These are phyloP conservation scores for Trebouxia sp. DNA, from an alignment of 139 green algal genomes.

Conservation along the genomic window DNA sequence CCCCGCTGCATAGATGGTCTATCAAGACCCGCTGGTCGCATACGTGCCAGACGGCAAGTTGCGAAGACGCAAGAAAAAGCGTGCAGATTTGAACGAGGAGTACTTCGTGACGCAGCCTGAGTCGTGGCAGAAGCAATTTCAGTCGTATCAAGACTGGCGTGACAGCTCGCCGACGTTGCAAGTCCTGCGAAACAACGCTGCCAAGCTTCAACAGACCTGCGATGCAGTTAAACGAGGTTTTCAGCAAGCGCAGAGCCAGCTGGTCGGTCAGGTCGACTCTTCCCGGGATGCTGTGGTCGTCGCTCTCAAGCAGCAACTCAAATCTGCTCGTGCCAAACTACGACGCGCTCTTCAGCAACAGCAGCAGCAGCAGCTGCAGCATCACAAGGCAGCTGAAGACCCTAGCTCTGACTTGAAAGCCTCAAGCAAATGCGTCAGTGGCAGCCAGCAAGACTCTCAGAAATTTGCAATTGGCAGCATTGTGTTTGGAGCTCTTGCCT, in stretches of 20 bases:
- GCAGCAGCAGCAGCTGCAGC: slow-evolving; percentile 1
- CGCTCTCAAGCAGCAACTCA: not conserved
- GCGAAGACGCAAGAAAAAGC: slow-evolving; percentile 4
- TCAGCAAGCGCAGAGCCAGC: slow-evolving; percentile 11
- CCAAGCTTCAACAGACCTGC: not conserved
- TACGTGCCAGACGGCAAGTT: slow-evolving; percentile 1
- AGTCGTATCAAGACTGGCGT: slow-evolving; percentile 8
- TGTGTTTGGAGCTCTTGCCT: slow-evolving; percentile 43
- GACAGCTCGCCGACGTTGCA: slow-evolving; percentile 13
- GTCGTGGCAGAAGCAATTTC: not conserved
- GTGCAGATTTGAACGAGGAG: not conserved
- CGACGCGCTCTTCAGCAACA: not conserved
- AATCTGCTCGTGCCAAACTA: not conserved
- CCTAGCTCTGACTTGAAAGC: not conserved
- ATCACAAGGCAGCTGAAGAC: not conserved
- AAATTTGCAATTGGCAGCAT: slow-evolving; percentile 26
- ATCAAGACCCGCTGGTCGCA: not conserved
- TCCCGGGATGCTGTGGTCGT: slow-evolving; percentile 20
- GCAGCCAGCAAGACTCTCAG: not conserved
- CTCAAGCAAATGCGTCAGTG: slow-evolving; percentile 13
- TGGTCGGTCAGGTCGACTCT: not conserved
- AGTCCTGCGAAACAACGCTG: not conserved
- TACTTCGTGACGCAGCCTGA: not conserved
- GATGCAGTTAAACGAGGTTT: slow-evolving; percentile 13
- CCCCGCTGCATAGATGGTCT: not conserved